Base-by-base conservation (phyloP, 202 grass and related monocot species). In the Bolboschoenoplectus hybrid region DNA sequence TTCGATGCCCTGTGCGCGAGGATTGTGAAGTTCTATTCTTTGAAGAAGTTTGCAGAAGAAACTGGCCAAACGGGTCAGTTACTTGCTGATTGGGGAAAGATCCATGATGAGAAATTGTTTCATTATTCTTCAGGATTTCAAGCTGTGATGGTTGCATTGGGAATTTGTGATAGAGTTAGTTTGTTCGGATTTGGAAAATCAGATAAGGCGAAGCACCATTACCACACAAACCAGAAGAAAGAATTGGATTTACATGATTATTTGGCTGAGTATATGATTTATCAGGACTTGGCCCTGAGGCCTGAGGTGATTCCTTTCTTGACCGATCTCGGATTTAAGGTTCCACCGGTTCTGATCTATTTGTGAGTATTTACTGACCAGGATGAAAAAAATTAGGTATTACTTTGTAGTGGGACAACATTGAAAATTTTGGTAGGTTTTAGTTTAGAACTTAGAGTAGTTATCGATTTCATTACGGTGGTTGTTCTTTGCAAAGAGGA, bases 91-190 rank as follows among this genome's bases (percentile, higher is more conserved):
- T 96, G 91, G 93, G 63, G 55, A 1, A 47, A 85, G 64, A 63
- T 5, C 10, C 91, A 93, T 80, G 91, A 91, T 65, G 93, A 87
- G 63, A 60, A 90, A 85, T 89, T 85, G 85, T 95, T 95, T 85
- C 93, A 95, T 83, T 95, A 95, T 87, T 95, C 93, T 13, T 95
- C 93, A 0, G 93, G 93, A 6, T 35, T 95, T 86, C 91, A 95
- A 81, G 93, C 93, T 14, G 87, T 95, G 58, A 82, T 95, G n/a
- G 86, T 92, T 80, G 93, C 91, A 66, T 39, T 93, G 8, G 89
- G 89, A 7, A 63, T 90, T 41, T 95, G 93, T 71, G 88, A 93
- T 4, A 66, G 67, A 63, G 86, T 95, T 41, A 88, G 81, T 82
- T 5, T 93, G 12, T 95, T 91, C 62, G 93, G 93, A 36, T 95